Conservation (phyloP, 805 yeast species). For the Metschnikowia santaceciliae region DNA sequence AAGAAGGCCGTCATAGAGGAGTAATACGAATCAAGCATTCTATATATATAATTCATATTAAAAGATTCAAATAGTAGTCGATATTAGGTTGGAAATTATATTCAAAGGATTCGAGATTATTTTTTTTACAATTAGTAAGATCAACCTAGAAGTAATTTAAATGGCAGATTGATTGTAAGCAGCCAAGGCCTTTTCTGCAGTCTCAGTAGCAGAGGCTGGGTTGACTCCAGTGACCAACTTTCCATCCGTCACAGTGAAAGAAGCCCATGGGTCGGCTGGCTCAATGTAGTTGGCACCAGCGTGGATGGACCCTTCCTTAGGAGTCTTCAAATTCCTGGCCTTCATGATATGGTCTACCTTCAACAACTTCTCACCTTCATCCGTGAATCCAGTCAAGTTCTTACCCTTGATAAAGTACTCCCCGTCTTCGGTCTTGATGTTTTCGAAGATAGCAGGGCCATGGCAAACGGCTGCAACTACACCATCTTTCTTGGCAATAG, state of each 20-base stretch:
- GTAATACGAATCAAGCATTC: slow-evolving; percentile 7
- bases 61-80: too few species aligned
- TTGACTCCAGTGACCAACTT: slow-evolving; percentile 62
- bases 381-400: slow-evolving; percentile 58
- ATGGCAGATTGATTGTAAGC: not conserved
- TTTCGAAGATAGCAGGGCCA: slow-evolving; percentile 59
- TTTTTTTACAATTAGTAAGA: too few species aligned
- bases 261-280: slow-evolving; percentile 52
- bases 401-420: slow-evolving; percentile 47
- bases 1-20: slow-evolving; percentile 36
- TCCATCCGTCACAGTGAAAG: slow-evolving; percentile 50
- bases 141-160: too few species aligned
- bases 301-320: slow-evolving; percentile 32
- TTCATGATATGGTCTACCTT: slow-evolving; percentile 20
- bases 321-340: slow-evolving; percentile 27
- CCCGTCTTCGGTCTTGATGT: slow-evolving; percentile 38
- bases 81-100: too few species aligned
- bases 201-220: slow-evolving; percentile 52
- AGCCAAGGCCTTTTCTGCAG: slow-evolving; percentile 41
- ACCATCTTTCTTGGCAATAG: slow-evolving; percentile 49
- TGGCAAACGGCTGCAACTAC: slow-evolving; percentile 65
- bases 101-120: too few species aligned
- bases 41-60: not conserved
- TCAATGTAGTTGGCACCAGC: slow-evolving; percentile 41
- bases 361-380: slow-evolving; percentile 45